These are phyloP conservation scores for Manihot esculenta DNA, from an alignment of 441 rosid genomes.

Conservation along the genomic window DNA sequence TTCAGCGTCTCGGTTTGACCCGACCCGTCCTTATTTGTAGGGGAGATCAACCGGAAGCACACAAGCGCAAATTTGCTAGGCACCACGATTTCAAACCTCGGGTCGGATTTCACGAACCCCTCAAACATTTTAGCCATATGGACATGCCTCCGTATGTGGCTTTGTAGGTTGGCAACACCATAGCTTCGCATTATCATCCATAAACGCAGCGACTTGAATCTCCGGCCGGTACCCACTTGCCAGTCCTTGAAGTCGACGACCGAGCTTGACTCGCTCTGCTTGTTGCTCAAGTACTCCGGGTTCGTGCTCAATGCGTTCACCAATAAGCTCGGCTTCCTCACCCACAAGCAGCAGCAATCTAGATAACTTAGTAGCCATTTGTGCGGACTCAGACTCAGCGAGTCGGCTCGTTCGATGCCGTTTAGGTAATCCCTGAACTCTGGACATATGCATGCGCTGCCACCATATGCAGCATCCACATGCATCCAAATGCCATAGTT, in stretches of 20 bases:
- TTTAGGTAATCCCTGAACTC: constrained; percentile 44
- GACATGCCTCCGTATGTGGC: constrained; percentile 37
- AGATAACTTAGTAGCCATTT: constrained; percentile 46
- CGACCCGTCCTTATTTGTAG: neutral
- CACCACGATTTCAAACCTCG: constrained; percentile 36
- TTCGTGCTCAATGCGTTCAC: constrained; percentile 34
- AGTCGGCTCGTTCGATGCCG: constrained; percentile 43
- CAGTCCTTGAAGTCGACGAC: constrained; percentile 51
- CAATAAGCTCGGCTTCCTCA: constrained; percentile 24
- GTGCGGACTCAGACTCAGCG: constrained; percentile 42
- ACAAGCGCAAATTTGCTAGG: constrained; percentile 38
- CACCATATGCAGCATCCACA: constrained; percentile 49
- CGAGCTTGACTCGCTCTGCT: constrained; percentile 32
- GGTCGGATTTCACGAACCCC: constrained; percentile 34
- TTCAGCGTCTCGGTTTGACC: constrained; percentile 31
- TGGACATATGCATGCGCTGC: constrained; percentile 50
- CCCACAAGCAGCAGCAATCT: constrained; percentile 52
- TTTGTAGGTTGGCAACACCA: constrained; percentile 34
- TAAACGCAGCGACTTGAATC: constrained; percentile 44
- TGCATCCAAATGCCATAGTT: constrained; percentile 41
- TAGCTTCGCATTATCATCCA: constrained; percentile 36
- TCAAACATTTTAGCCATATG: constrained; percentile 36
- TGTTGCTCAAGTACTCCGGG: constrained; percentile 42
- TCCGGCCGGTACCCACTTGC: constrained; percentile 44
- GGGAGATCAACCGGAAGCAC: constrained; percentile 30